Conservation (phyloP, 768 basidiomycete species). For the Lactarius akahatsu region DNA sequence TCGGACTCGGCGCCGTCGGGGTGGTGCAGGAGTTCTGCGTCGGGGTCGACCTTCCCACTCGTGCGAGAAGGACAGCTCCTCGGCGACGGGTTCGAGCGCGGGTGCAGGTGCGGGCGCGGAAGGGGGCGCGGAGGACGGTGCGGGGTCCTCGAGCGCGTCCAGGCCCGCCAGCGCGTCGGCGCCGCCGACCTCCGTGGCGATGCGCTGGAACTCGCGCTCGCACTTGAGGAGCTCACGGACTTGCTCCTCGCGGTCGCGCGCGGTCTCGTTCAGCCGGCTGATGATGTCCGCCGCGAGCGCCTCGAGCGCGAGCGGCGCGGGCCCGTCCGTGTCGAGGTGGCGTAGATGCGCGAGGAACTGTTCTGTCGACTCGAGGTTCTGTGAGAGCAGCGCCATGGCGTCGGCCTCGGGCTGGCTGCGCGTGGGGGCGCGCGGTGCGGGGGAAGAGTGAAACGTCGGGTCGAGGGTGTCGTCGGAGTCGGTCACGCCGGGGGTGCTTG, state of each 20-base stretch:
- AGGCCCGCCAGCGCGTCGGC: slow-evolving; percentile 67
- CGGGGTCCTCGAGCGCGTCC: slow-evolving; percentile 55
- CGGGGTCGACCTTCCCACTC: slow-evolving; percentile 63
- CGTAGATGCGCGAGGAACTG: slow-evolving; percentile 73
- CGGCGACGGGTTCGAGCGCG: slow-evolving; percentile 34
- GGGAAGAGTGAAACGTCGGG: slow-evolving; percentile 42
- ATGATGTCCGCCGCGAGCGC: slow-evolving; percentile 73
- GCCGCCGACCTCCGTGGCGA: slow-evolving; percentile 75
- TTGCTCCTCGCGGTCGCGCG: slow-evolving; percentile 76
- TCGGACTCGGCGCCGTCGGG: slow-evolving; percentile 11
- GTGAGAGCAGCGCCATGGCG: slow-evolving; percentile 69
- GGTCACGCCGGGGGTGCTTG: slow-evolving; percentile 29
- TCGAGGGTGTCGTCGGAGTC: slow-evolving; percentile 40
- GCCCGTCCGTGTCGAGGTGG: slow-evolving; percentile 57
- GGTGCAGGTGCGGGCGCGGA: slow-evolving; percentile 20
- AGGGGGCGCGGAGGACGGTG: slow-evolving; percentile 33
- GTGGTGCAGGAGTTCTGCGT: slow-evolving; percentile 41
- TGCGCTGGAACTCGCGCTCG: slow-evolving; percentile 77
- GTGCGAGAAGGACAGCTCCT: slow-evolving; percentile 36
- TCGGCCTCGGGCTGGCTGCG: slow-evolving; percentile 47
- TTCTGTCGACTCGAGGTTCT: slow-evolving; percentile 75
- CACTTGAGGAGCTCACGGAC: slow-evolving; percentile 74
- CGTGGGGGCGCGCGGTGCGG: slow-evolving; percentile 35
- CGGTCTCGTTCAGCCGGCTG: slow-evolving; percentile 70
- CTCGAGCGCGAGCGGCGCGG: slow-evolving; percentile 49